phyloP scores from a whole-genome alignment of 495 filamentous ascomycete genomes.

The Corynascus novoguineensis region DNA sequence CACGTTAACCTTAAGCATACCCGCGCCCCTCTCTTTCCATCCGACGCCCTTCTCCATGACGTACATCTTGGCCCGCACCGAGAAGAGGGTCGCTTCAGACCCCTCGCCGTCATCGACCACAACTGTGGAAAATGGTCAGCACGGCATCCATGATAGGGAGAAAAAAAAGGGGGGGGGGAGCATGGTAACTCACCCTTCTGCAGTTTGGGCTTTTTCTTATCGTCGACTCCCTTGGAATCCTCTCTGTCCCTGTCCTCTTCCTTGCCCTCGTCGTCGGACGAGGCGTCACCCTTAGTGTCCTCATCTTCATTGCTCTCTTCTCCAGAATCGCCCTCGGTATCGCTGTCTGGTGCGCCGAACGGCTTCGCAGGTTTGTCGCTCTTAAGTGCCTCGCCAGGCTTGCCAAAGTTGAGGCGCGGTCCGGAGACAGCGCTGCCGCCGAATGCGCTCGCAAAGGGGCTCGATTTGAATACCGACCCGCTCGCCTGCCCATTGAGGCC shows the following conservation, averaged over 20 bases:
- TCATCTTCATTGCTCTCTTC: slow-evolving; percentile 44
- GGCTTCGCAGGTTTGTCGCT: slow-evolving; percentile 56
- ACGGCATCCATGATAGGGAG: background rate
- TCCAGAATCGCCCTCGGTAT: slow-evolving; percentile 48
- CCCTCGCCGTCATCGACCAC: slow-evolving; percentile 62
- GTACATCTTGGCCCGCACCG: slow-evolving; percentile 70
- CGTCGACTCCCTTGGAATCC: slow-evolving; percentile 39
- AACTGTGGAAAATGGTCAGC: slow-evolving; percentile 33
- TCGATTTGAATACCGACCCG: slow-evolving; percentile 37
- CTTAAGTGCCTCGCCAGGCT: slow-evolving; percentile 52
- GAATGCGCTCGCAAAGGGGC: slow-evolving; percentile 48
- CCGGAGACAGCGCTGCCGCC: slow-evolving; percentile 48
- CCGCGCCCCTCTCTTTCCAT: slow-evolving; percentile 84
- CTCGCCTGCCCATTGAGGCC: slow-evolving; percentile 20
- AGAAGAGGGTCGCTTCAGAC: slow-evolving; percentile 63
- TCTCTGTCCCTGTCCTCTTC: slow-evolving; percentile 46
- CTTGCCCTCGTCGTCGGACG: slow-evolving; percentile 31
- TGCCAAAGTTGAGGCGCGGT: slow-evolving; percentile 61
- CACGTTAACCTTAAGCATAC: slow-evolving; percentile 78
- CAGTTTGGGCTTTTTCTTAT: slow-evolving; percentile 60
- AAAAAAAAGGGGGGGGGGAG: too few species aligned
- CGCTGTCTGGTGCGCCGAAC: slow-evolving; percentile 65
- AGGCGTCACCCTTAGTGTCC: slow-evolving; percentile 14
- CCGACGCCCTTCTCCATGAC: slow-evolving; percentile 56
- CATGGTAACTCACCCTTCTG: slow-evolving; percentile 54